A percentile compares a stretch with the other conserved stretches of the same genome.
phyloP scores from a whole-genome alignment of 1,139 yeast species.

The Magnusiomyces suaveolens region DNA sequence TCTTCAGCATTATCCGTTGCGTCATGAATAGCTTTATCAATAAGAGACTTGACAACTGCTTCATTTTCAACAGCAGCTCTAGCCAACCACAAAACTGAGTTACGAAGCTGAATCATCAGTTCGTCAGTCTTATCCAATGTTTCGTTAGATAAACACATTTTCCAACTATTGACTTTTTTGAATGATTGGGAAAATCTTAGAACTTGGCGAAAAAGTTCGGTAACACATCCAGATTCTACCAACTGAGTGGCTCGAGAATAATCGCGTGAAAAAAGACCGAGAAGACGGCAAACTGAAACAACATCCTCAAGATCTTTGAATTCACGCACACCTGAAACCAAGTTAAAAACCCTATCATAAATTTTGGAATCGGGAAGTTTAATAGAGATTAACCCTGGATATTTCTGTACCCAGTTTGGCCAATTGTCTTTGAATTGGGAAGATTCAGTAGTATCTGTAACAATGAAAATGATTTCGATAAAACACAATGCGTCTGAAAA shows the following conservation, averaged over 20 bases:
- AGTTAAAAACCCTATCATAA: conserved; percentile 37
- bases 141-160: not conserved
- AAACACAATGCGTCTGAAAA: conserved; percentile 29
- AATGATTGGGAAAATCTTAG: conserved; percentile 25
- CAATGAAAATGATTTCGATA: conserved; percentile 25
- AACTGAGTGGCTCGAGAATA: conserved; percentile 36
- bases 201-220: conserved; percentile 27
- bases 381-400: no score
- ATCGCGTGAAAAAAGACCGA: conserved; percentile 45
- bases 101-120: conserved; percentile 27
- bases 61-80: conserved; percentile 64
- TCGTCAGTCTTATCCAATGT: conserved; percentile 5
- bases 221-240: conserved; percentile 37
- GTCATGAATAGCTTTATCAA: no score
- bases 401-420: not conserved
- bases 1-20: no score
- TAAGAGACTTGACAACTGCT: conserved; percentile 41
- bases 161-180: not conserved
- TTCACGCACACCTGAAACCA: conserved; percentile 35
- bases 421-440: not conserved
- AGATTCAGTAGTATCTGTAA: conserved; percentile 17
- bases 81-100: conserved; percentile 37
- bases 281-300: conserved; percentile 41
- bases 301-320: conserved; percentile 42
- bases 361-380: conserved; percentile 14